phyloP scores from a whole-genome alignment of 495 filamentous ascomycete species.

The Lophium mytilinum region DNA sequence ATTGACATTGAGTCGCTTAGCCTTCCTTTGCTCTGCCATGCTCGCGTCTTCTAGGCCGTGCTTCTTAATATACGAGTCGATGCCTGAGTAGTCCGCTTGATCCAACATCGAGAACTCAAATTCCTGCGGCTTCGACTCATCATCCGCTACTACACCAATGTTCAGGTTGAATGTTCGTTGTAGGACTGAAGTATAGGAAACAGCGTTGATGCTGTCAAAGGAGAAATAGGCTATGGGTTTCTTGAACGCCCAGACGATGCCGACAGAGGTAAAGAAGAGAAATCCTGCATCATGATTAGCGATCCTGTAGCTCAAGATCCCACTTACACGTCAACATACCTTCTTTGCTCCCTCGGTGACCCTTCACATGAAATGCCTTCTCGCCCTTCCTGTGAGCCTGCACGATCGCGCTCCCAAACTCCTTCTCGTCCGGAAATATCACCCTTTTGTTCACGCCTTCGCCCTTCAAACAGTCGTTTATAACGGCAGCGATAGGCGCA shows the following conservation, averaged over 20 bases:
- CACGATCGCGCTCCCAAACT: conserved; percentile 68
- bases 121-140: conserved; percentile 25
- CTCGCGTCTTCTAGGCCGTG: conserved; percentile 84
- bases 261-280: conserved; percentile 77
- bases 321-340: conserved; percentile 36
- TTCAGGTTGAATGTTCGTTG: conserved; percentile 92
- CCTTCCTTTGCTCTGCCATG: conserved; percentile 79
- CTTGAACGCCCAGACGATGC: conserved; percentile 91
- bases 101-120: conserved; percentile 39
- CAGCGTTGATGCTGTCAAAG: conserved; percentile 65
- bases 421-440: conserved; percentile 57
- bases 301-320: not conserved
- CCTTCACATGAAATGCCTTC: conserved; percentile 86
- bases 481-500: conserved; percentile 34
- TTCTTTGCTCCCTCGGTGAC: conserved; percentile 88
- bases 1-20: conserved; percentile 71
- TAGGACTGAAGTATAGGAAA: conserved; percentile 84
- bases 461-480: conserved; percentile 17
- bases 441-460: conserved; percentile 51
- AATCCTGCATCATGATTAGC: conserved; percentile 48
- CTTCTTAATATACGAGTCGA: conserved; percentile 73
- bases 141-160: conserved; percentile 46
- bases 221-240: conserved; percentile 86
- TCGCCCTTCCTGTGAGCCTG: conserved; percentile 86
- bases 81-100: conserved; percentile 49